A percentile compares a stretch with the other conserved stretches of the same genome.
phyloP scores from a whole-genome alignment of 2,329 filamentous ascomycete genomes.

The Tolypocladium ovalisporum region DNA sequence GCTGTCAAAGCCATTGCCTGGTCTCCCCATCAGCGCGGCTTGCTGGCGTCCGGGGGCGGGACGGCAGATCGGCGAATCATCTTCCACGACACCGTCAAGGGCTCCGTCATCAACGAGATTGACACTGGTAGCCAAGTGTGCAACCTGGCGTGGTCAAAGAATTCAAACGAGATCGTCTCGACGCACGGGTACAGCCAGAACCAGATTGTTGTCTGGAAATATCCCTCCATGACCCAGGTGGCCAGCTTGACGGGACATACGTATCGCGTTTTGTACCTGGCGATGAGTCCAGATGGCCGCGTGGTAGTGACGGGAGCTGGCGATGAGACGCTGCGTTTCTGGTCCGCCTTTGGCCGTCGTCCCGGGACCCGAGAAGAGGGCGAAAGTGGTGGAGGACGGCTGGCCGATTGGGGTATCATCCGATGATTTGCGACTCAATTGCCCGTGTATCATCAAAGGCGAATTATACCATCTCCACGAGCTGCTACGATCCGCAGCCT shows the following conservation, averaged over 20 bases:
- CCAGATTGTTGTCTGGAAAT: slow-evolving; percentile 99
- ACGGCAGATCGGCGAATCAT: slow-evolving; percentile 95
- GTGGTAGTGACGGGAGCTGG: slow-evolving; percentile 92
- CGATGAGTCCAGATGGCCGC: slow-evolving; percentile 93
- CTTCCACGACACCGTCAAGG: slow-evolving; percentile 93
- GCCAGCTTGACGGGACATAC: slow-evolving; percentile 93
- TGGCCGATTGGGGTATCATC: slow-evolving; percentile 78
- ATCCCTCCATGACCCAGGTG: slow-evolving; percentile 95
- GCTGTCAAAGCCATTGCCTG: slow-evolving; percentile 97
- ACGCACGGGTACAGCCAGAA: slow-evolving; percentile 98
- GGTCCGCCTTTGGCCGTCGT: slow-evolving; percentile 87
- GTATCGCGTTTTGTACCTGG: slow-evolving; percentile 88
- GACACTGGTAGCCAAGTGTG: slow-evolving; percentile 99
- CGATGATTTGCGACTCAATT: slow-evolving; percentile 31
- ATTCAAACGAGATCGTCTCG: slow-evolving; percentile 93
- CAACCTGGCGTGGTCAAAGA: slow-evolving; percentile 94
- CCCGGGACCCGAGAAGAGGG: slow-evolving; percentile 61
- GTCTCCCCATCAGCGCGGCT: slow-evolving; percentile 89
- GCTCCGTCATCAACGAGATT: slow-evolving; percentile 70
- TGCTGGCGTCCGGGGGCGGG: slow-evolving; percentile 91
- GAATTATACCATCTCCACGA: not conserved
- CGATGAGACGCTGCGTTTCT: slow-evolving; percentile 92
- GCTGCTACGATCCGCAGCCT: not conserved
- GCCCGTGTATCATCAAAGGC: not conserved
- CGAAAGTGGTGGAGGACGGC: slow-evolving; percentile 44